Evolutionary conservation across 1,284 basidiomycete species (phyloP).

Genomic region (Tremellales sp.): DNA sequence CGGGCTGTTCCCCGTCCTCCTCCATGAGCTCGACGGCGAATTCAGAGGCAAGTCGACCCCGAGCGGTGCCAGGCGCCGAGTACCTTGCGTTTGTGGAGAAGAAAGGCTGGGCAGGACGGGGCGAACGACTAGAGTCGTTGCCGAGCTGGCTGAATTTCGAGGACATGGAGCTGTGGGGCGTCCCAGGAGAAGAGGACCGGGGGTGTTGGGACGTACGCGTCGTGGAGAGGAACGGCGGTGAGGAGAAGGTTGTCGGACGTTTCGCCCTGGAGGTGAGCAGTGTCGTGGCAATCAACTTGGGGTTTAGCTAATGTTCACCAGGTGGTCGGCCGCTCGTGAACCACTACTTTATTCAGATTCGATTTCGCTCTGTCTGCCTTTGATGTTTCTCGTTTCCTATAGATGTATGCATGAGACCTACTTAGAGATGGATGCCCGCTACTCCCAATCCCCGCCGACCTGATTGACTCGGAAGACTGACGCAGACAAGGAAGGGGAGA

Average conservation of each 20-base stretch:
- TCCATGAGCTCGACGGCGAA: background rate
- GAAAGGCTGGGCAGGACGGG: slow-evolving; percentile 3
- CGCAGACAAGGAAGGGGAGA: background rate
- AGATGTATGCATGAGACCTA: too few relatives aligned
- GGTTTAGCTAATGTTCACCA: slow-evolving; percentile 5
- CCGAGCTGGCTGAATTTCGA: slow-evolving; percentile 32
- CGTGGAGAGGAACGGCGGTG: slow-evolving; percentile 18
- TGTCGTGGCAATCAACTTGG: too few relatives aligned
- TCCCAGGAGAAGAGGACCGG: slow-evolving; percentile 22
- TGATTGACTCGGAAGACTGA: background rate
- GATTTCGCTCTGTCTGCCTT: slow-evolving; percentile 4
- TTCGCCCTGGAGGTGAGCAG: slow-evolving; percentile 24
- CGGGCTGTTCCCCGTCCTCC: slow-evolving; percentile 4
- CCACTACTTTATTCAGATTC: too few relatives aligned
- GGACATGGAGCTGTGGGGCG: slow-evolving; percentile 34
- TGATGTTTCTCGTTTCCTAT: too few relatives aligned
- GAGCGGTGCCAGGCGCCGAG: background rate
- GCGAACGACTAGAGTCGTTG: slow-evolving; percentile 8
- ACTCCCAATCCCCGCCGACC: too few relatives aligned
- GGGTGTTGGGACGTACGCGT: slow-evolving; percentile 26
- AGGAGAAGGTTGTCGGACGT: slow-evolving; percentile 20
- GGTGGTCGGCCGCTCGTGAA: slow-evolving; percentile 10
- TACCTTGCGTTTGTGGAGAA: slow-evolving; percentile 16
- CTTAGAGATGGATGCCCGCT: too few relatives aligned
- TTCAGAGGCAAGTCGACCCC: too few relatives aligned